phyloP scores from a whole-genome alignment of 2,329 filamentous ascomycete genomes.

The Blastomyces percursus region DNA sequence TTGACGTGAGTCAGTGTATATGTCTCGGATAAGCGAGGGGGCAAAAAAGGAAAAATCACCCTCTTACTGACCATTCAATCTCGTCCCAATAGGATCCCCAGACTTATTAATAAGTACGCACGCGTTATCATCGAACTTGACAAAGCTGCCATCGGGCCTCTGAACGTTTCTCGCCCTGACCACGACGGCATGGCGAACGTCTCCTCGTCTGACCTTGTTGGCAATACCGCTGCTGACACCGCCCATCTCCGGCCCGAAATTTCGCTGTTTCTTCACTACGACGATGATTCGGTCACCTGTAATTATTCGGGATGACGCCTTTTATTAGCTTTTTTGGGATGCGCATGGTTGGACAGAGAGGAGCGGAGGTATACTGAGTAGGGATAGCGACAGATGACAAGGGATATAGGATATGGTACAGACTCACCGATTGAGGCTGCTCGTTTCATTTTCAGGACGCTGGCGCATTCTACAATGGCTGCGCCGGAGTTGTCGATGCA shows the following conservation, averaged over 20 bases:
- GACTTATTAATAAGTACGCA: conserved; percentile 96
- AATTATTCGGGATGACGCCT: background rate
- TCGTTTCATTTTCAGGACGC: conserved; percentile 83
- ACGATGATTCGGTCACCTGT: conserved; percentile 92
- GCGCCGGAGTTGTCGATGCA: conserved; percentile 99
- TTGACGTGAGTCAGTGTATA: conserved; percentile 11
- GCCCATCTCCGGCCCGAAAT: conserved; percentile 58
- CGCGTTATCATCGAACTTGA: conserved; percentile 95
- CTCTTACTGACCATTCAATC: conserved; percentile 57
- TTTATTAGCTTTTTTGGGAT: background rate
- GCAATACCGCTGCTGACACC: conserved; percentile 63
- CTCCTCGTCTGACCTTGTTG: conserved; percentile 91
- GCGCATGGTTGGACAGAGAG: background rate
- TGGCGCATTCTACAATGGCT: conserved; percentile 90
- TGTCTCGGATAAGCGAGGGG: too few species aligned
- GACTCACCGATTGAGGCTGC: conserved; percentile 69
- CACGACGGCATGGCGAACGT: conserved; percentile 91
- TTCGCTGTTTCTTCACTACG: conserved; percentile 92
- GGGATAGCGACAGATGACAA: background rate
- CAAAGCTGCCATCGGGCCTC: conserved; percentile 75
- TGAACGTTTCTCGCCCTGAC: conserved; percentile 84
- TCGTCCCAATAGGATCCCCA: conserved; percentile 85
- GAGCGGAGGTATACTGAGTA: background rate
- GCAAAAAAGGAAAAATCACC: background rate
- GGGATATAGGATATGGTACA: background rate